Base-by-base conservation (phyloP, 2,329 filamentous ascomycete genomes). In the Fusarium begoniae region DNA sequence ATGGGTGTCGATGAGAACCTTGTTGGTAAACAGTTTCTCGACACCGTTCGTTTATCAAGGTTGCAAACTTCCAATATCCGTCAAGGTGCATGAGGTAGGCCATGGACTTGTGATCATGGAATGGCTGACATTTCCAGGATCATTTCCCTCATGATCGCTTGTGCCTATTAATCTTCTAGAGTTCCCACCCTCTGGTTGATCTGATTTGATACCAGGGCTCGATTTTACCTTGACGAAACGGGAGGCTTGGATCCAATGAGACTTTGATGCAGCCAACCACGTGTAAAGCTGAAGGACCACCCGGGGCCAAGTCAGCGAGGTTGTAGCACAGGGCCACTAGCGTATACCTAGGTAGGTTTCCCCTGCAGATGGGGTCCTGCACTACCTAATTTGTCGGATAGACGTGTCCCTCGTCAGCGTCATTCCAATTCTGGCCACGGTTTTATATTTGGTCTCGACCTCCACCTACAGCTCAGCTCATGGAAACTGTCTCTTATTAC, bases 341-440 rank as follows among this genome's bases (percentile, higher is more conserved):
- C 47, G 56, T 35, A 30, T 8, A 30, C 30, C 30, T 32, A 35
- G 28, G 28, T 28, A 28, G 32, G 32, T 47, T 62, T 53, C 64
- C 55, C 59, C 62, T 71, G 67, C 66, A 70, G 66, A 54, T 50
- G 54, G 61, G 43, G 37, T 51, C 43, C 22, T 53, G 45, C 30
- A 43, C 63, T 35, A 35, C 32, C 32, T 71, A 64, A 74, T 73
- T 73, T 53, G 45, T 45, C 26, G 44, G 48, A 40, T 44, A 66
- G 69, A 60, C 71, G 62, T 66, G 62, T 71, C 70, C 59, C 65
- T 69, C 66, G 55, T 68, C 58, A 63, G 72, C 61, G 43, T 73
- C 69, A 70, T 63, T 50, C 63, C 59, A 56, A 73, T 60, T 72
- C 63, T 75, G 73, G 73, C 73, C 73, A 75, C 73, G 70, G 73